A percentile compares a stretch with the other conserved stretches of the same genome.
Conservation (phyloP, 2,329 filamentous ascomycete genomes). For the Curvularia spicifera region DNA sequence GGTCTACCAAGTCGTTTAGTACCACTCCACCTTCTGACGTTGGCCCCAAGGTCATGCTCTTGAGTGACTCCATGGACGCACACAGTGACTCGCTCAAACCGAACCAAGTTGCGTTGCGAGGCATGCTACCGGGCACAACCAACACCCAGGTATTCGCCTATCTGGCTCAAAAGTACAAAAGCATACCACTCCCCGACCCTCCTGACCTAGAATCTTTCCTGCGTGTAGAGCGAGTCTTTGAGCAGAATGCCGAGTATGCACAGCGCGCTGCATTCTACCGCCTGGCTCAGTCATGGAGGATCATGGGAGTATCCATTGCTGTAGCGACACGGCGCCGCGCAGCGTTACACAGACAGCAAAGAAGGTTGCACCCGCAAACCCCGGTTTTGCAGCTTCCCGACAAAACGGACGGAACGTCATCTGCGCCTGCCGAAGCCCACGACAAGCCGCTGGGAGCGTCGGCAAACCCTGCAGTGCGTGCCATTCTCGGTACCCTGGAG, state of each 20-base stretch:
- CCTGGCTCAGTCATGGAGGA: slow-evolving; percentile 65
- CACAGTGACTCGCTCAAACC: slow-evolving; percentile 49
- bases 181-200: slow-evolving; percentile 48
- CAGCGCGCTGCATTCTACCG: slow-evolving; percentile 58
- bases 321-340: slow-evolving; percentile 55
- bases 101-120: slow-evolving; percentile 58
- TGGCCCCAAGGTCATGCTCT: slow-evolving; percentile 55
- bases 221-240: slow-evolving; percentile 53
- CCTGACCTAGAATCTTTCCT: slow-evolving; percentile 47
- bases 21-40: slow-evolving; percentile 61
- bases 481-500: slow-evolving; percentile 42
- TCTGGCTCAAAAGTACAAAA: slow-evolving; percentile 55
- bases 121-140: slow-evolving; percentile 53
- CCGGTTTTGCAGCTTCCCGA: slow-evolving; percentile 18
- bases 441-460: slow-evolving; percentile 29
- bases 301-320: slow-evolving; percentile 59
- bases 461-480: slow-evolving; percentile 43
- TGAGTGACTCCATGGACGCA: slow-evolving; percentile 59
- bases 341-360: slow-evolving; percentile 39
- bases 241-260: slow-evolving; percentile 62
- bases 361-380: slow-evolving; percentile 32
- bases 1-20: slow-evolving; percentile 60
- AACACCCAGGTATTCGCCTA: slow-evolving; percentile 51
- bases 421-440: slow-evolving; percentile 29
- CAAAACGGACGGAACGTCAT: slow-evolving; percentile 15